Percentiles rank a stretch among this genome's conserved stretches.
Conservation (phyloP, 352 stramenopile species). For the Phytophthora tubulina region DNA sequence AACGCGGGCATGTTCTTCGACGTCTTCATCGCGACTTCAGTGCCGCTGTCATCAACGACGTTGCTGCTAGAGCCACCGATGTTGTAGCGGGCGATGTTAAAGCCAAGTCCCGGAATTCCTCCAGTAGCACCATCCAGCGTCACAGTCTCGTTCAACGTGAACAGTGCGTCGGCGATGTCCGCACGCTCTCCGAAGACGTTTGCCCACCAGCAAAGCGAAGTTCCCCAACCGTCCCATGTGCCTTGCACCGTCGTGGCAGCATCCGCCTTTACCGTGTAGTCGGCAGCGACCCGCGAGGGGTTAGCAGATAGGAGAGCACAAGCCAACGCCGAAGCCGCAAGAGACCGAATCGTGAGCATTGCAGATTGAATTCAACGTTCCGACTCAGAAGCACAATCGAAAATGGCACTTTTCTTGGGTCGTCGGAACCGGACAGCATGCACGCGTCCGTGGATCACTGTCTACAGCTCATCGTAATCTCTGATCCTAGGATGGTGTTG, state of each 20-base stretch:
- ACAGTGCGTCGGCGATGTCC: slow-evolving; percentile 62
- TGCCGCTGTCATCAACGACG: slow-evolving; percentile 52
- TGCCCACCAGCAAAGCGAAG: slow-evolving; percentile 68
- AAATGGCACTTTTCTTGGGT: slow-evolving; percentile 21
- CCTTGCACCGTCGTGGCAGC: slow-evolving; percentile 32
- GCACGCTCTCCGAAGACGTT: slow-evolving; percentile 61
- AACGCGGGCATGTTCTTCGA: slow-evolving; percentile 64
- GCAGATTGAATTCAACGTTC: not conserved
- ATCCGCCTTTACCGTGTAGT: slow-evolving; percentile 38
- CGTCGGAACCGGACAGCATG: slow-evolving; percentile 1
- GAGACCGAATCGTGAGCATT: slow-evolving; percentile 34
- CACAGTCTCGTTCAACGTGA: slow-evolving; percentile 56
- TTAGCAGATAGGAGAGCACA: slow-evolving; percentile 26
- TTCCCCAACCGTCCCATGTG: slow-evolving; percentile 65
- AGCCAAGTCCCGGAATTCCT: slow-evolving; percentile 49
- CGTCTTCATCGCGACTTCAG: slow-evolving; percentile 48
- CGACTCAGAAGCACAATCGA: slow-evolving; percentile 14
- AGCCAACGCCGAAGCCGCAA: slow-evolving; percentile 28
- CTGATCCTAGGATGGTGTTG: slow-evolving; percentile 1
- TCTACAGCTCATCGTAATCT: not conserved
- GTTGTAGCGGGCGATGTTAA: slow-evolving; percentile 75
- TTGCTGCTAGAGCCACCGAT: slow-evolving; percentile 57
- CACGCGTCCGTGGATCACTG: slow-evolving; percentile 1
- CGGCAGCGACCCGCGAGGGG: slow-evolving; percentile 22
- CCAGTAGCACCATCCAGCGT: slow-evolving; percentile 29